Conservation (phyloP, 2,329 filamentous ascomycete species). For the Hypoxylon sp. region DNA sequence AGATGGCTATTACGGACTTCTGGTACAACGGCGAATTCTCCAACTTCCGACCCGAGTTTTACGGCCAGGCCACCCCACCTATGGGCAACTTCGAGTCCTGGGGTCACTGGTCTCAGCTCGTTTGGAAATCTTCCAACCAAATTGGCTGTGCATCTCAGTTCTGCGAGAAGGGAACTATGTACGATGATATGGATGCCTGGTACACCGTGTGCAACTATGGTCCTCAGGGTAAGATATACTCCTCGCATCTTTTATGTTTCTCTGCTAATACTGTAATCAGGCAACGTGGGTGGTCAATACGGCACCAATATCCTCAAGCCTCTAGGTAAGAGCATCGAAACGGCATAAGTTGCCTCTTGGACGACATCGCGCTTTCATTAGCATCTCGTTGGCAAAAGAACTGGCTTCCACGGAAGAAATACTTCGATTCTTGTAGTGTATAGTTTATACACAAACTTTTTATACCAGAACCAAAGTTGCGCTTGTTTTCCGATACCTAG, state of each 20-base stretch:
- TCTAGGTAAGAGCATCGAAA: constrained; percentile 54
- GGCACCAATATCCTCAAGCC: constrained; percentile 65
- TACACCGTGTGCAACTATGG: constrained; percentile 93
- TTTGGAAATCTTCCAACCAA: constrained; percentile 75
- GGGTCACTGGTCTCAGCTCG: constrained; percentile 83
- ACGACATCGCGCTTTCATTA: constrained; percentile 11
- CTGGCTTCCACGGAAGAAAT: constrained; percentile 15
- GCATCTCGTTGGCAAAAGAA: constrained; percentile 30
- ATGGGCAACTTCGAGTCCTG: constrained; percentile 74
- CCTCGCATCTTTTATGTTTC: neutral
- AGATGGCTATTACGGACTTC: constrained; percentile 79
- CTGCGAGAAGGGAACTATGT: constrained; percentile 68
- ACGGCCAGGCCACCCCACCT: constrained; percentile 72
- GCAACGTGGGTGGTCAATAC: constrained; percentile 68
- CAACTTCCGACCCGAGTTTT: constrained; percentile 69
- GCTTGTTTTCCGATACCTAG: constrained; percentile 22
- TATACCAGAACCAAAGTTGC: constrained; percentile 22
- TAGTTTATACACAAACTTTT: constrained; percentile 42
- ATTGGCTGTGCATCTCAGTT: constrained; percentile 74
- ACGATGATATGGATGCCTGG: constrained; percentile 67
- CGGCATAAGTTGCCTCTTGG: constrained; percentile 39
- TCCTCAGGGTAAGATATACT: constrained; percentile 73
- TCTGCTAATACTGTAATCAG: constrained; percentile 51
- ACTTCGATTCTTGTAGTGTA: constrained; percentile 44
- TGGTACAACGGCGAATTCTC: constrained; percentile 90